Percentiles rank a stretch among this genome's conserved stretches.
Conservation (phyloP, 768 basidiomycete genomes). For the Glaciozyma martinii region DNA sequence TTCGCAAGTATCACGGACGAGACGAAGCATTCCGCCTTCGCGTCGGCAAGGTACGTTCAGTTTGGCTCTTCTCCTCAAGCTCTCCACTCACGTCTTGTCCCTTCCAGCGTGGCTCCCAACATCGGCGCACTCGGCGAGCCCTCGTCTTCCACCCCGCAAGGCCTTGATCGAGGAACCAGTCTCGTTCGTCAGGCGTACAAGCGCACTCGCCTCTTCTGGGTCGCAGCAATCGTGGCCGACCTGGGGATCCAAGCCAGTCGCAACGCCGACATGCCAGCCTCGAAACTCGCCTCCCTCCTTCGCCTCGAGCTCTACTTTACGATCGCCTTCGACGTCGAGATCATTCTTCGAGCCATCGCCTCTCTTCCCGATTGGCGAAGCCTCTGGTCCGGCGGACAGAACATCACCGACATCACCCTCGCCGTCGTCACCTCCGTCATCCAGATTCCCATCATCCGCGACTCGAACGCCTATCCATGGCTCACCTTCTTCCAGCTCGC, state of each 20-base stretch:
- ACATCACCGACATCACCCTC: slow-evolving; percentile 66
- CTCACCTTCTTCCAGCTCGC: slow-evolving; percentile 72
- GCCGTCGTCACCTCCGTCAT: slow-evolving; percentile 68
- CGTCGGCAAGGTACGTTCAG: slow-evolving; percentile 49
- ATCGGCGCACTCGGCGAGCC: slow-evolving; percentile 7
- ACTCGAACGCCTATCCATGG: slow-evolving; percentile 68
- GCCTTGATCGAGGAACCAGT: slow-evolving; percentile 1
- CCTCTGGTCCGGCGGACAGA: slow-evolving; percentile 54
- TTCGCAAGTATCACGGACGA: slow-evolving; percentile 78
- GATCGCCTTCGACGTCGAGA: slow-evolving; percentile 78
- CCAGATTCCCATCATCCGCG: slow-evolving; percentile 67
- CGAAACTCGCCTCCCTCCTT: slow-evolving; percentile 37
- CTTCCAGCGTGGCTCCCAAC: background rate
- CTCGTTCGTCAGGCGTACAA: slow-evolving; percentile 13
- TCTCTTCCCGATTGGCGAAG: slow-evolving; percentile 65
- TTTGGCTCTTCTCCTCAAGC: background rate
- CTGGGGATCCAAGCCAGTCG: slow-evolving; percentile 64
- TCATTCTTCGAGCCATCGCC: slow-evolving; percentile 60
- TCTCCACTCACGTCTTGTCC: background rate
- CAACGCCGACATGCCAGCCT: slow-evolving; percentile 44
- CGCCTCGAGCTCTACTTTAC: slow-evolving; percentile 69
- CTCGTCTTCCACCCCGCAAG: background rate
- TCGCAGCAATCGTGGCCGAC: slow-evolving; percentile 61
- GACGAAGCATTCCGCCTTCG: slow-evolving; percentile 86
- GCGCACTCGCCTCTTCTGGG: slow-evolving; percentile 57